These are phyloP conservation scores for Hydnomerulius pinastri DNA, from an alignment of 768 basidiomycete species.

Conservation along the genomic window DNA sequence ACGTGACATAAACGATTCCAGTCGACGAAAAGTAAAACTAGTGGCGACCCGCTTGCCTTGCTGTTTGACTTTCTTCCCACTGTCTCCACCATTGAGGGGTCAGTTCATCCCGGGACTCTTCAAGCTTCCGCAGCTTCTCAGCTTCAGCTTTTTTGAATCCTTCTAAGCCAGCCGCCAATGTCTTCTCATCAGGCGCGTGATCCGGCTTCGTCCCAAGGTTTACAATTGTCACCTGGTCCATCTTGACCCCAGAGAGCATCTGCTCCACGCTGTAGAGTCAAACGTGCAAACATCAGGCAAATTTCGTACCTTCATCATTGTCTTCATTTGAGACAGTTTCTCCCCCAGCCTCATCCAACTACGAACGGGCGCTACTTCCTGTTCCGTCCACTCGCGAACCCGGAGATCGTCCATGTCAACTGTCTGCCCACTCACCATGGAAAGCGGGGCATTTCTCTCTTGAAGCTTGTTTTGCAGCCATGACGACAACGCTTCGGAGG, in stretches of 20 bases:
- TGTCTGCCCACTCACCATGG: constrained; percentile 19
- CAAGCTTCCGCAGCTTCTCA: constrained; percentile 21
- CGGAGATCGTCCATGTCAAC: constrained; percentile 37
- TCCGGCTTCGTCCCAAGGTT: constrained; percentile 11
- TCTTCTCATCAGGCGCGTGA: constrained; percentile 14
- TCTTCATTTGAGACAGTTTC: constrained; percentile 26
- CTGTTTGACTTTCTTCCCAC: constrained; percentile 27
- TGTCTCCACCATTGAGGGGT: constrained; percentile 34
- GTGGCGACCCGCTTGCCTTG: too few species aligned
- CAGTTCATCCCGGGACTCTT: constrained; percentile 21
- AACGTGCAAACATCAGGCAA: not conserved
- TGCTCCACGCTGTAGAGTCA: too few species aligned
- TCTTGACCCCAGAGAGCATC: too few species aligned
- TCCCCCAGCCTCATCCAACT: constrained; percentile 41
- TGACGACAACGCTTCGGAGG: constrained; percentile 36
- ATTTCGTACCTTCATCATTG: constrained; percentile 26
- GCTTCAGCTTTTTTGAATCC: constrained; percentile 25
- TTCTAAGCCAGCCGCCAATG: constrained; percentile 20
- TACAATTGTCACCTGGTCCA: constrained; percentile 16
- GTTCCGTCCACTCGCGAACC: constrained; percentile 41
- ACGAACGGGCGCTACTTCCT: constrained; percentile 36
- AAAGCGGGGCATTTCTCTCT: constrained; percentile 19
- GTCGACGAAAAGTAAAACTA: too few species aligned
- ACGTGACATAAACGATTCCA: too few species aligned
- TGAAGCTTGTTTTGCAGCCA: constrained; percentile 32